Conservation (phyloP, 768 basidiomycete genomes). For the Psilocybe cubensis region DNA sequence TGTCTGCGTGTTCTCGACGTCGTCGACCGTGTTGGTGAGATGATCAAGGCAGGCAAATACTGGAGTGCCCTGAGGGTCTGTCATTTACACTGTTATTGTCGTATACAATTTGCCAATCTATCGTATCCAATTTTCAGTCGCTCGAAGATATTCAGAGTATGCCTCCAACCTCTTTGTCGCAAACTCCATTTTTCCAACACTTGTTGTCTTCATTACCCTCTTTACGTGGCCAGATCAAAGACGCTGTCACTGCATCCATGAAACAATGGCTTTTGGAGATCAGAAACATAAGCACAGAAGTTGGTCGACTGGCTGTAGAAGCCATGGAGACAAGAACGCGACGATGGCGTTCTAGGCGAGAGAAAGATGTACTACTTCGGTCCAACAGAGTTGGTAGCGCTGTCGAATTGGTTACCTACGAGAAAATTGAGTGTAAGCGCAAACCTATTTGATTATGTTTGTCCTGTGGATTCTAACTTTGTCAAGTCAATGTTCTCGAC, state of each 20-base stretch:
- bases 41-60: slow-evolving; percentile 93
- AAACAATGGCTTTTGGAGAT: slow-evolving; percentile 98
- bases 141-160: slow-evolving; percentile 94
- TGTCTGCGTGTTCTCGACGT: slow-evolving; percentile 92
- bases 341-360: slow-evolving; percentile 82
- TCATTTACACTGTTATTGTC: slow-evolving; percentile 38
- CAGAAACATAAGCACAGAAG: slow-evolving; percentile 81
- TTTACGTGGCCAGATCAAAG: slow-evolving; percentile 85
- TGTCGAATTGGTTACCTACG: slow-evolving; percentile 89
- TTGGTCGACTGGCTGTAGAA: slow-evolving; percentile 88
- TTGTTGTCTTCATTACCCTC: slow-evolving; percentile 92
- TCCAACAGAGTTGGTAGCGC: slow-evolving; percentile 86
- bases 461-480: slow-evolving; percentile 1
- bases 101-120: slow-evolving; percentile 32
- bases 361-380: slow-evolving; percentile 81
- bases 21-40: slow-evolving; percentile 88
- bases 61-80: slow-evolving; percentile 96
- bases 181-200: slow-evolving; percentile 92
- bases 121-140: slow-evolving; percentile 59
- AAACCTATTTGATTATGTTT: background rate
- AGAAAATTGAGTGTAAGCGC: slow-evolving; percentile 89
- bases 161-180: slow-evolving; percentile 85
- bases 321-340: slow-evolving; percentile 84
- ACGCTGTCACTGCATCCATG: slow-evolving; percentile 91
- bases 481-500: slow-evolving; percentile 87